Evolutionary conservation across 2,329 filamentous ascomycete genomes (phyloP), one percentile per base, ranked within the genome.

Genomic region (Fusarium penzigii): DNA sequence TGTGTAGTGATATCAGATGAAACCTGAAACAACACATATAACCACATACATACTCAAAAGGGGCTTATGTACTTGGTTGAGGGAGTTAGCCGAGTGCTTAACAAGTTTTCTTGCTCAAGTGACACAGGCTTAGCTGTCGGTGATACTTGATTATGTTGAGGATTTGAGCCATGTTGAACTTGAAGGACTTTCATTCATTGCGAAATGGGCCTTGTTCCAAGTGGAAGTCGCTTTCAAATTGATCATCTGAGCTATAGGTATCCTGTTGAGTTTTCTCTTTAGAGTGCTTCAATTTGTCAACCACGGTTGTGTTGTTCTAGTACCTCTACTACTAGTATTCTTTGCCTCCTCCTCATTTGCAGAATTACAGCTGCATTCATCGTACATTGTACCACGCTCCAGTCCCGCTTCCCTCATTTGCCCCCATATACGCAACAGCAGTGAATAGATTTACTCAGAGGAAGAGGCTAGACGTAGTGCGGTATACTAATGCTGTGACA

Each of bases 311-410:
- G 5, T 5, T 25, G 20, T 25, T 25, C 20, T 25, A 7, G 20
- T 25, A 7, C 7, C 20, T 25, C 20, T 4, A 25, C 20, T 25
- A 25, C 20, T 25, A 7, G 20, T 25, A 25, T 25, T 7, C 20
- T 25, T 7, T 25, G 20, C 20, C 20, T 5, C n/a, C 16, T 3
- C 5, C 17, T 13, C 9, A 5, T 5, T 40, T 20, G 14, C 39
- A 10, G n/a, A 7, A 16, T 3, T n/a, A 9, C 8, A 34, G 12
- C 29, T 29, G 41, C 17, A 47, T 48, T 41, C 51, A 60, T 60
- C 46, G 51, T 42, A 61, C 57, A 61, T 48, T 53, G 57, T 61
- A 48, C 58, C 46, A 60, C 57, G 32, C 32, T 36, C 32, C 32
- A 3, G 61, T 12, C 40, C 32, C 29, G 36, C 49, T 59, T 50